A percentile compares a stretch with the other conserved stretches of the same genome.
These are phyloP conservation scores for Colletotrichum cuscutae DNA, from an alignment of 2,329 filamentous ascomycete species.

Conservation along the genomic window DNA sequence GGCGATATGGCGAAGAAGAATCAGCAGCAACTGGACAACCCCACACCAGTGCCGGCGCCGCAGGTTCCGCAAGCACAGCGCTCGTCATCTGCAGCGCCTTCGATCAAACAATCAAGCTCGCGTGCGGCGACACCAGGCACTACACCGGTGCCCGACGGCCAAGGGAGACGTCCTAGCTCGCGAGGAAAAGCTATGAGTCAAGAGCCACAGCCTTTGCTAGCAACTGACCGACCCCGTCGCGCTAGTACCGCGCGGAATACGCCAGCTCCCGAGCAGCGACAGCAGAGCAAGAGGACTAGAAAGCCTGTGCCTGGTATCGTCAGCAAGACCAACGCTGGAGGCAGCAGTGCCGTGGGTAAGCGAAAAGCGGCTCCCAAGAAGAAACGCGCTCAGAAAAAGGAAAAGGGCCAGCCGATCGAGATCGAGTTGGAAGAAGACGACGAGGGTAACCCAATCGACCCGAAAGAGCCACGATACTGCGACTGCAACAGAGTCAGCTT, in stretches of 20 bases:
- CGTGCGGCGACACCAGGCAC: conserved; percentile 48
- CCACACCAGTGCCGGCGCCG: conserved; percentile 11
- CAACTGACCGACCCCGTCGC: conserved; percentile 64
- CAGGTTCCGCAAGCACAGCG: conserved; percentile 35
- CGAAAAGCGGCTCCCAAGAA: conserved; percentile 78
- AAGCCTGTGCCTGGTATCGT: conserved; percentile 79
- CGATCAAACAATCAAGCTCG: conserved; percentile 45
- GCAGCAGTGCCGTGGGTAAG: conserved; percentile 76
- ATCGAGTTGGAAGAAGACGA: conserved; percentile 70
- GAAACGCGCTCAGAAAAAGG: conserved; percentile 59
- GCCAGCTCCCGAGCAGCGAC: conserved; percentile 59
- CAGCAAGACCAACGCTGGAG: conserved; percentile 69
- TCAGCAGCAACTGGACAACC: conserved; percentile 42
- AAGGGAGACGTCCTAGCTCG: conserved; percentile 59
- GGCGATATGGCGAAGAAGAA: conserved; percentile 55
- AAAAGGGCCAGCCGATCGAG: conserved; percentile 54
- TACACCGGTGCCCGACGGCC: conserved; percentile 51
- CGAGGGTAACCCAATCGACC: conserved; percentile 77
- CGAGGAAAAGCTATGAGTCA: conserved; percentile 64
- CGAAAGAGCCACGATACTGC: conserved; percentile 81
- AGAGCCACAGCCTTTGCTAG: conserved; percentile 60
- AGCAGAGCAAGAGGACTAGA: conserved; percentile 68
- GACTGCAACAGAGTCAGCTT: conserved; percentile 83
- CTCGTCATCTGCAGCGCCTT: conserved; percentile 38
- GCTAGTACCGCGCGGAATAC: conserved; percentile 68